Percentiles rank a stretch among this genome's conserved stretches.
Evolutionary conservation across 345 rosid genomes (phyloP).

Genomic region (Euphorbia pulcherrima): DNA sequence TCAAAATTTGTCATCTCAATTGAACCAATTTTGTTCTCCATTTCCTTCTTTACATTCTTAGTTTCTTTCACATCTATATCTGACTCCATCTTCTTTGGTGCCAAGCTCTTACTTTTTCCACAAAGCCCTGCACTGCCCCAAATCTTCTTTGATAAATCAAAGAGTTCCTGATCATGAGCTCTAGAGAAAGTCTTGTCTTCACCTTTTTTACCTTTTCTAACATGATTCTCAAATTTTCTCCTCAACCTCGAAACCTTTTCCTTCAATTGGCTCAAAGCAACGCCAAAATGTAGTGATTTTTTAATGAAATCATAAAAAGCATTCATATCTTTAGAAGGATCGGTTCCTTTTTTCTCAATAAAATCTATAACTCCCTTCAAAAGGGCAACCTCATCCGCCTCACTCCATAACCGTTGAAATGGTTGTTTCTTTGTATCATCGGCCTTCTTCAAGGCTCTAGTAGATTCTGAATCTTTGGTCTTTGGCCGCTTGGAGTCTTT

Average conservation of each 20-base stretch:
- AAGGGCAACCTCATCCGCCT: constrained; percentile 41
- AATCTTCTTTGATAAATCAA: constrained; percentile 30
- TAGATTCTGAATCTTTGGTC: constrained; percentile 18
- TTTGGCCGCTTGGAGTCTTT: constrained; percentile 15
- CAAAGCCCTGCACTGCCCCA: constrained; percentile 24
- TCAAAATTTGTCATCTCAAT: neutral
- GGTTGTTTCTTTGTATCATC: constrained; percentile 40
- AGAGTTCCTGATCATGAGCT: constrained; percentile 23
- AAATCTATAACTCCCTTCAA: constrained; percentile 44
- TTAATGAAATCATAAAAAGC: constrained; percentile 40
- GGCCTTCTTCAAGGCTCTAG: neutral
- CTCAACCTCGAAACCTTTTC: constrained; percentile 41
- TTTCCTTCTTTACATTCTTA: constrained; percentile 4
- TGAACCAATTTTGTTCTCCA: constrained; percentile 2
- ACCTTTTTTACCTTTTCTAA: constrained; percentile 20
- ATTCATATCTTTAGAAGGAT: constrained; percentile 34
- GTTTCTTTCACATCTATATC: neutral
- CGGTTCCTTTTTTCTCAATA: constrained; percentile 27
- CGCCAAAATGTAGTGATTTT: constrained; percentile 34
- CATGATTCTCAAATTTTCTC: constrained; percentile 28
- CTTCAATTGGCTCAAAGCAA: constrained; percentile 30
- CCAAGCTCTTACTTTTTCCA: neutral
- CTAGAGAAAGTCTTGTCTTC: constrained; percentile 20
- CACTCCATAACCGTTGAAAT: constrained; percentile 48
- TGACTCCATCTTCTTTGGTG: neutral